phyloP scores from a whole-genome alignment of 306 rosid species.

The Fagus sylvatica region DNA sequence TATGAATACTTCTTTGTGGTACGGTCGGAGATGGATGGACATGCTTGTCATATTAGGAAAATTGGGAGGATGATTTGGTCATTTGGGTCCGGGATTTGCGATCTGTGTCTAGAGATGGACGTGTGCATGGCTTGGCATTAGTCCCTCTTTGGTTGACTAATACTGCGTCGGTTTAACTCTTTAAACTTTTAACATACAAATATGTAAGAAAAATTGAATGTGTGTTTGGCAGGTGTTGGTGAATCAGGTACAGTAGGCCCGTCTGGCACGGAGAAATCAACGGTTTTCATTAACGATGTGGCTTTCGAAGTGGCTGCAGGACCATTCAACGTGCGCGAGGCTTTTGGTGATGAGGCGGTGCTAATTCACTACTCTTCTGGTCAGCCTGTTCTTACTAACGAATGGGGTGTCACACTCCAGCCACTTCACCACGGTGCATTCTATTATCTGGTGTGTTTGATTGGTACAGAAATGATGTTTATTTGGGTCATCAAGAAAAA shows the following conservation, averaged over 20 bases:
- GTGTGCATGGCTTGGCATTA: constrained; percentile 72
- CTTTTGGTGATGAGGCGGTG: constrained; percentile 79
- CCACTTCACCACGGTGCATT: constrained; percentile 79
- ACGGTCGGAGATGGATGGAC: not conserved
- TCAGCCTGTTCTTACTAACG: constrained; percentile 80
- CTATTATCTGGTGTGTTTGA: constrained; percentile 62
- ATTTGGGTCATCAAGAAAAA: not conserved
- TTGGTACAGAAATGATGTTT: not conserved
- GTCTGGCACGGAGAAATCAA: constrained; percentile 41
- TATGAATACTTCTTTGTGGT: not conserved
- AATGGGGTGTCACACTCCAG: constrained; percentile 87
- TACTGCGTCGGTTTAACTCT: not conserved
- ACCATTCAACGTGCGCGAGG: constrained; percentile 78
- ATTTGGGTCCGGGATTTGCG: not conserved
- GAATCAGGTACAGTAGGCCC: constrained; percentile 33
- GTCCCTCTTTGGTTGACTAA: not conserved
- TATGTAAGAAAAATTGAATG: constrained; percentile 7
- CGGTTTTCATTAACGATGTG: constrained; percentile 86
- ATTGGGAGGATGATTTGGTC: constrained; percentile 1
- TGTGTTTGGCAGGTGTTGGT: constrained; percentile 47
- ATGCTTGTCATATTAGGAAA: not conserved
- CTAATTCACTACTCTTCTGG: constrained; percentile 78
- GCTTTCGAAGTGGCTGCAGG: constrained; percentile 74
- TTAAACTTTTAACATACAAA: not conserved
- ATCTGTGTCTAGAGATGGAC: constrained; percentile 39